These are phyloP conservation scores for Eurotiales sp. DNA, from an alignment of 2,329 filamentous ascomycete species.

Conservation along the genomic window DNA sequence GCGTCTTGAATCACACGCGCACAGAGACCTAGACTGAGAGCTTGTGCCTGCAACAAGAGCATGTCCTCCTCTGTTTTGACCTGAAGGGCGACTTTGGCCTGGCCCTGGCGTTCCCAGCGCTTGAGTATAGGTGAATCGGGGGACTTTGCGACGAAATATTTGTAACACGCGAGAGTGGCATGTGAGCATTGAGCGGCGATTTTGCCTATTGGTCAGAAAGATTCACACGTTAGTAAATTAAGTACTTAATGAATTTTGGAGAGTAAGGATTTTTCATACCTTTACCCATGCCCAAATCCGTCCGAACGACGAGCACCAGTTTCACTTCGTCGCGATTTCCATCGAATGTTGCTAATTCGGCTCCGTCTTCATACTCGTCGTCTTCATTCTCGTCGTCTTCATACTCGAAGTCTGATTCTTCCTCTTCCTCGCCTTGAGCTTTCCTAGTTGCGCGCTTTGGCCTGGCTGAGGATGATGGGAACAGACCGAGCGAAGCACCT, in stretches of 20 bases:
- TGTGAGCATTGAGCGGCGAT: conserved; percentile 94
- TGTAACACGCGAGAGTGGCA: conserved; percentile 97
- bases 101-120: conserved; percentile 81
- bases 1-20: conserved; percentile 91
- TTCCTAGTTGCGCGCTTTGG: conserved; percentile 40
- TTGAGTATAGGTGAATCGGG: conserved; percentile 60
- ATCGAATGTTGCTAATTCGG: conserved; percentile 46
- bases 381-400: too few species aligned
- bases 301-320: conserved; percentile 85
- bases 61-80: conserved; percentile 77
- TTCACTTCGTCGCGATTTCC: conserved; percentile 79
- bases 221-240: neutral
- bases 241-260: neutral
- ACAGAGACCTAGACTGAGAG: conserved; percentile 77
- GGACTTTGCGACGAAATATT: conserved; percentile 62
- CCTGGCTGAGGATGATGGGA: conserved; percentile 52
- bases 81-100: conserved; percentile 92
- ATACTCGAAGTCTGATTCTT: conserved; percentile 40
- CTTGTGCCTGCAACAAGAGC: conserved; percentile 72
- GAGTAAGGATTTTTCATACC: conserved; percentile 50
- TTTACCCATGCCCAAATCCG: conserved; percentile 96
- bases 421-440: conserved; percentile 33
- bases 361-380: conserved; percentile 60
- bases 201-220: conserved; percentile 64
- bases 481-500: conserved; percentile 67